Base-by-base conservation (phyloP, 805 yeast genomes). In the Scheffersomyces lignosus region DNA sequence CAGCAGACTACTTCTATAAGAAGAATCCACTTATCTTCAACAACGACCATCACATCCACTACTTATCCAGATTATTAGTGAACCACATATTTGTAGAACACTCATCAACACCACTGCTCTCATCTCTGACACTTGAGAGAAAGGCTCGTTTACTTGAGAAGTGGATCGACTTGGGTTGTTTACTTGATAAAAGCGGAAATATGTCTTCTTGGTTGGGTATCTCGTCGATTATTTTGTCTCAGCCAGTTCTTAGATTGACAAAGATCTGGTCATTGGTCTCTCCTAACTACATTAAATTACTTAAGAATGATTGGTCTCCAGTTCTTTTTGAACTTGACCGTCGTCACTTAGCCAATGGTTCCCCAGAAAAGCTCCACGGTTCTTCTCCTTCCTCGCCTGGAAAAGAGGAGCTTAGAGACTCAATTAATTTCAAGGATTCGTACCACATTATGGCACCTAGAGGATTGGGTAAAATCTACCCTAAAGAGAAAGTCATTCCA, bases 141-240 rank as follows among this genome's bases (percentile, higher is more conserved):
- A 73, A 93, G 40, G 95, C 95, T 0, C 62, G 75, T 28, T 52
- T 89, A 3, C 58, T 91, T 25, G 79, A 80, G 31, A 83, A 80
- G 54, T 91, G 98, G 98, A 84, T 90, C 29, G 80, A 80, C 42
- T 68, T 91, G 29, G 98, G 96, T 3, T 78, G 83, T 44, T 65
- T 70, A 18, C 76, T 91, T 43, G 93, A 87, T 51, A 77, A 77
- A 41, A 66, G 77, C 20, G 98, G 98, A 33, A 95, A 91, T 56
- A 87, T 88, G 90, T 90, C 89, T 0, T 82, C 93, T 20, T 91
- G 97, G 97, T 66, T 88, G 16, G 96, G 96, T 0, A 80, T 91
- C 47, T 87, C 96, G 1, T 81, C 93, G 0, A 73, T 84, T 1
- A 72, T 90, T 2, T 83, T 96, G 51, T 85, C 95, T 0, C 78